Base-by-base conservation (phyloP, 352 stramenopile genomes). In the Pythium oligandrum region DNA sequence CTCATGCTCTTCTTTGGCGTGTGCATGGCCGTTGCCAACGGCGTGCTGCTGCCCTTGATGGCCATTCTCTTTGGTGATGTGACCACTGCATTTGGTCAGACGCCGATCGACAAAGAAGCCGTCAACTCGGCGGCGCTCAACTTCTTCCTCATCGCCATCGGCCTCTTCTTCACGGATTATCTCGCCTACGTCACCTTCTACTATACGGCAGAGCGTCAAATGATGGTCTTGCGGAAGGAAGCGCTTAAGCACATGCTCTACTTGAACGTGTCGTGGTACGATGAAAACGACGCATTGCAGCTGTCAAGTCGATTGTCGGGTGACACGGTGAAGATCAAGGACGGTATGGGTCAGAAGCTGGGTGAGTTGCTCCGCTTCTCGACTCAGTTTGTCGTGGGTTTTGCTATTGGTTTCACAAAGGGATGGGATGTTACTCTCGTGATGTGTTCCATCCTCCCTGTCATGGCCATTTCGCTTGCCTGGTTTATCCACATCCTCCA, bases 401-500 rank as follows among this genome's bases (percentile, higher is more conserved):
- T 47, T 50, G 43, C 44, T 7, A 64, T 64, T 34, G 57, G 51
- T 12, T 55, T 64, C 30, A 9, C 36, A 11, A 64, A 59, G 33
- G 57, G 57, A 33, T 64, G 57, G 50, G 43, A 64, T 42, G 57
- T 64, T 26, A 38, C 51, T 26, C 49, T 64, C 9, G 38, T 64
- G 12, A 64, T 64, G 57, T 43, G 38, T 7, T 64, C 48, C 30
- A 51, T 64, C 35, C 48, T 59, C 32, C 57, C 57, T 2, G 34
- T 50, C 4, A 53, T 64, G n/a, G 50, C 45, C 3, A 30, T 59
- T 5, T 44, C 53, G 5, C 26, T 64, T 30, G 53, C 39, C 9
- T 60, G 39, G 40, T 44, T 60, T 4, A 53, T 60, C 4, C 53
- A 54, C 11, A 48, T 39, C 12, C 30, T 54, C 10, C 43, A 42